These are phyloP conservation scores for Microthlaspi erraticum DNA, from an alignment of 345 rosid genomes.

Conservation along the genomic window DNA sequence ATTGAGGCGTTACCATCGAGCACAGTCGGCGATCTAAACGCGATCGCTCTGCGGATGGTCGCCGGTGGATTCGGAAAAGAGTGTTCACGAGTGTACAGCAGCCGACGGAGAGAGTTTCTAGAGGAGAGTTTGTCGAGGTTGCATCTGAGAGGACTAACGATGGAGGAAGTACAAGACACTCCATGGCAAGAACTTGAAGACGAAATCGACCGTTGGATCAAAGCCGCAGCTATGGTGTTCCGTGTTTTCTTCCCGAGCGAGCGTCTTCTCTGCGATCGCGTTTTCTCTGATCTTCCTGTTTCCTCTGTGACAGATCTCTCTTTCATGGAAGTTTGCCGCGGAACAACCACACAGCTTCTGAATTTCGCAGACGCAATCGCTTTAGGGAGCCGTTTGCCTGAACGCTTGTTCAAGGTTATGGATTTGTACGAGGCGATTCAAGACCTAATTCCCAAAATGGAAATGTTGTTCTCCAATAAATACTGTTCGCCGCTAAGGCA, in stretches of 20 bases:
- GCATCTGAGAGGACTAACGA: conserved; percentile 69
- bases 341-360: conserved; percentile 69
- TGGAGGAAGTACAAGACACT: conserved; percentile 73
- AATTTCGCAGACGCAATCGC: conserved; percentile 82
- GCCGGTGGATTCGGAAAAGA: conserved; percentile 77
- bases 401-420: conserved; percentile 82
- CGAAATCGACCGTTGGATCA: conserved; percentile 88
- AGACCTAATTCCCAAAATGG: conserved; percentile 76
- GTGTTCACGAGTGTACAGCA: conserved; percentile 81
- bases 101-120: conserved; percentile 76
- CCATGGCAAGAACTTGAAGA: conserved; percentile 83
- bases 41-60: conserved; percentile 83
- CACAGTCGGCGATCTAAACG: conserved; percentile 76
- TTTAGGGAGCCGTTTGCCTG: conserved; percentile 79
- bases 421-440: conserved; percentile 79
- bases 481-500: conserved; percentile 68
- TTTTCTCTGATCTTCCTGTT: conserved; percentile 65
- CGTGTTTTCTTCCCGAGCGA: conserved; percentile 91
- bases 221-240: conserved; percentile 68
- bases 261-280: conserved; percentile 87
- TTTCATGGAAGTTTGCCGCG: conserved; percentile 95
- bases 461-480: conserved; percentile 62
- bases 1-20: conserved; percentile 83
- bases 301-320: conserved; percentile 69
- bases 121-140: conserved; percentile 82